These are phyloP conservation scores for Hysterangium stoloniferum DNA, from an alignment of 768 basidiomycete species.

Conservation along the genomic window DNA sequence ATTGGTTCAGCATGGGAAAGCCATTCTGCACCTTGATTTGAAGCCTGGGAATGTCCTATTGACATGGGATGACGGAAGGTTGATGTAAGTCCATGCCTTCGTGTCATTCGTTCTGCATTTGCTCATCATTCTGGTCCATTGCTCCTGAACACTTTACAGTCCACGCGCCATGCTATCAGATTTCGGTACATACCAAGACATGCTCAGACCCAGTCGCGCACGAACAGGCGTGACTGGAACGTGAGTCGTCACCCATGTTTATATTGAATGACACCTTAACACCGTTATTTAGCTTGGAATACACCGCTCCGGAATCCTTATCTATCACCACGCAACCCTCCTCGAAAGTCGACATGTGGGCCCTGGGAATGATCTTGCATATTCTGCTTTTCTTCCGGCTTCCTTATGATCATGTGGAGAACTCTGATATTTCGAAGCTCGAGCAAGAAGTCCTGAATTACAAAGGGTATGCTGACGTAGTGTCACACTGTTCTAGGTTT, in stretches of 20 bases:
- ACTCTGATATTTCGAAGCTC: constrained; percentile 46
- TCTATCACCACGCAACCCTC: constrained; percentile 56
- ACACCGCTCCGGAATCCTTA: constrained; percentile 82
- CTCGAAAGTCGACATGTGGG: constrained; percentile 97
- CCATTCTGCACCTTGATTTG: constrained; percentile 87
- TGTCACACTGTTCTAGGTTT: too few species aligned
- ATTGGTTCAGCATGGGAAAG: constrained; percentile 56
- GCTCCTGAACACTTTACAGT: constrained; percentile 29
- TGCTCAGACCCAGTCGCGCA: constrained; percentile 58
- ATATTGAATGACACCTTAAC: neutral
- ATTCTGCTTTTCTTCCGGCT: constrained; percentile 87
- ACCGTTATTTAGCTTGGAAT: constrained; percentile 58
- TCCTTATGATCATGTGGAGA: constrained; percentile 67
- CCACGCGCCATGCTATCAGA: constrained; percentile 94
- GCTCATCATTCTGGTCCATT: constrained; percentile 7
- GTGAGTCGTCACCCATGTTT: constrained; percentile 33
- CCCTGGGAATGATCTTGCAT: constrained; percentile 91
- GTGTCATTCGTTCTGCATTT: neutral
- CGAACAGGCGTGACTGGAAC: constrained; percentile 96
- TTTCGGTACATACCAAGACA: constrained; percentile 91
- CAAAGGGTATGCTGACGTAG: constrained; percentile 46
- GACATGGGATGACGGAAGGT: constrained; percentile 80
- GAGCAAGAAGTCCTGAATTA: constrained; percentile 70
- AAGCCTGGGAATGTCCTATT: constrained; percentile 92
- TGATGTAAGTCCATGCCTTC: constrained; percentile 47